Evolutionary conservation across 148 eudicot genomes (phyloP), one percentile per base, ranked within the genome.

Genomic region (Amaranthus palmeri): DNA sequence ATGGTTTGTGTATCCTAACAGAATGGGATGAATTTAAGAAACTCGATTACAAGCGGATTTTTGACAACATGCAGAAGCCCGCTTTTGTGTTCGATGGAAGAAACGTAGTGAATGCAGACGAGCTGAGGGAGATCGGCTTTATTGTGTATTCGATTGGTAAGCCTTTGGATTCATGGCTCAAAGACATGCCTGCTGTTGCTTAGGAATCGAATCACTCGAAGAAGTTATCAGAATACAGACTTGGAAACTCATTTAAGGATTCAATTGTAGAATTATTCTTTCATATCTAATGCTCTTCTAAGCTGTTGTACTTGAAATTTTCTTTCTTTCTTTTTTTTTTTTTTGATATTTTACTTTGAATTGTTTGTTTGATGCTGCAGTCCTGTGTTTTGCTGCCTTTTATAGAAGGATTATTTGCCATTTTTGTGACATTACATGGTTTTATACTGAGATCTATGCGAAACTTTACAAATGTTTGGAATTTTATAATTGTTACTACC

Each of bases 71-170:
- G 96, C 96, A 86, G 80, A 90, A 90, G 66, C 96, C 96, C 0
- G 96, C 96, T 40, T 90, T 87, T n/a, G 81, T 90, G 11, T 90
- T 90, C 25, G 96, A 90, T 75, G 96, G 96, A 3, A 81, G 96
- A 83, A 90, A 90, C 41, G 65, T 90, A 7, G 75, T 81, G 61
- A 82, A 90, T 61, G 79, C 72, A 0, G 82, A 78, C 13, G 74
- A 84, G 74, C 76, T 86, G 58, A 84, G 90, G 71, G 83, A 84
- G 72, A 90, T 87, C 18, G 96, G 96, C 7, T 90, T 90, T 73
- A 87, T 90, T 3, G 96, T 87, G 15, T 90, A 90, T 81, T 84
- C 96, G 0, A 90, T 90, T 43, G 96, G 96, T 61, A 90, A 90
- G 87, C 96, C 96, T 12, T 79, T 90, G 15, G 96, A 90, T 74